Evolutionary conservation across 257 asterid genomes (phyloP).

Genomic region (Leptodermis oblonga): DNA sequence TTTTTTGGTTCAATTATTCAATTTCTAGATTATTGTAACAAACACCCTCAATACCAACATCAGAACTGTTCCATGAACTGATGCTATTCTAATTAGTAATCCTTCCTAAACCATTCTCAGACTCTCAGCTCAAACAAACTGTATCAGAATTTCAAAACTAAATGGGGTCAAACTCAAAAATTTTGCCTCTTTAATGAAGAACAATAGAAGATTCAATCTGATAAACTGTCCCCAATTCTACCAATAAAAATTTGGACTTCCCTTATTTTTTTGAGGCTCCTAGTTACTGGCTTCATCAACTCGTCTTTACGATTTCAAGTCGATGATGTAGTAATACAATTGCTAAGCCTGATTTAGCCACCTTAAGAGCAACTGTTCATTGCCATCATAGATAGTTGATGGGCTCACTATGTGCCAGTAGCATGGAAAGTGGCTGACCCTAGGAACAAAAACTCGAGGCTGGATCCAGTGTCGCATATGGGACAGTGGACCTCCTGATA

Average conservation of each 20-base stretch:
- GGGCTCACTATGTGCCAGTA: not conserved
- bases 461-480: too few species aligned
- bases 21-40: not conserved
- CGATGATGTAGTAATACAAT: not conserved
- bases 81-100: not conserved
- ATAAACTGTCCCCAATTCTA: not conserved
- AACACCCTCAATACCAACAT: not conserved
- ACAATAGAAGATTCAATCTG: not conserved
- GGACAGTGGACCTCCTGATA: too few species aligned
- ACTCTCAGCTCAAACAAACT: not conserved
- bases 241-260: not conserved
- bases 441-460: not conserved
- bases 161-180: not conserved
- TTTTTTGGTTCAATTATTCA: not conserved
- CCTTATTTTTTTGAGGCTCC: not conserved
- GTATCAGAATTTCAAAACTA: not conserved
- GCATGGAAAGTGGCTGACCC: not conserved
- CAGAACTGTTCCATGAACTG: not conserved
- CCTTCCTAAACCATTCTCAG: constrained; percentile 1
- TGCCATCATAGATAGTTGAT: not conserved
- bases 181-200: not conserved
- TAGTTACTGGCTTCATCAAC: not conserved
- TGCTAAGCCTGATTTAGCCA: too few species aligned
- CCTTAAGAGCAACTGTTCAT: not conserved
- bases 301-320: not conserved